Percentiles rank a stretch among this genome's conserved stretches.
Evolutionary conservation across 2,329 filamentous ascomycete genomes (phyloP).

Genomic region (Microcyclospora tardicrescens): DNA sequence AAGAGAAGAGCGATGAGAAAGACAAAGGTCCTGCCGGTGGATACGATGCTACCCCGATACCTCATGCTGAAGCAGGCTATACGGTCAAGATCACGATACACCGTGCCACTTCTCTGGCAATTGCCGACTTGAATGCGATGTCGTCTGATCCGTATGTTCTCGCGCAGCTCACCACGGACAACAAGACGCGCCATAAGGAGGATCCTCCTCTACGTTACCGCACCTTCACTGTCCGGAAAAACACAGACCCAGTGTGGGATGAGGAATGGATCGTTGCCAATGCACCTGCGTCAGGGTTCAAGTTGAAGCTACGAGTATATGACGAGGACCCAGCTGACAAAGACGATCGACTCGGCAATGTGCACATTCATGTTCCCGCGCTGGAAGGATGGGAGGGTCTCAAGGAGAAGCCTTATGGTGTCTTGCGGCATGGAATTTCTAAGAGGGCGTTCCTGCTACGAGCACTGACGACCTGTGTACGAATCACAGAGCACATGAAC

Average conservation of each 20-base stretch:
- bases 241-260: conserved; percentile 67
- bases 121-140: conserved; percentile 62
- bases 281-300: conserved; percentile 67
- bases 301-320: conserved; percentile 72
- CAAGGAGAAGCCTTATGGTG: conserved; percentile 49
- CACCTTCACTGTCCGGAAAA: conserved; percentile 61
- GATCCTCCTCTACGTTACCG: conserved; percentile 64
- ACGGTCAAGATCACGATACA: conserved; percentile 78
- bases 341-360: conserved; percentile 79
- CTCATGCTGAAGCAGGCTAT: conserved; percentile 48
- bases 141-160: conserved; percentile 75
- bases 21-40: conserved; percentile 53
- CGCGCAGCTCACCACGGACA: conserved; percentile 57
- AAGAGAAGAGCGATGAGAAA: conserved; percentile 15
- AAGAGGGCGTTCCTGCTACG: conserved; percentile 74
- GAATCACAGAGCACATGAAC: conserved; percentile 50
- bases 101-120: conserved; percentile 65
- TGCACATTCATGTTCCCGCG: conserved; percentile 51
- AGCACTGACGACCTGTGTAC: conserved; percentile 51
- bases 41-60: conserved; percentile 67
- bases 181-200: conserved; percentile 72
- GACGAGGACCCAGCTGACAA: conserved; percentile 81
- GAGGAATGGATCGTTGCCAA: conserved; percentile 81
- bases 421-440: conserved; percentile 75
- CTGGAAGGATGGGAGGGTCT: conserved; percentile 60